These are phyloP conservation scores for Colletotrichum godetiae DNA, from an alignment of 2,329 filamentous ascomycete genomes.

Conservation along the genomic window DNA sequence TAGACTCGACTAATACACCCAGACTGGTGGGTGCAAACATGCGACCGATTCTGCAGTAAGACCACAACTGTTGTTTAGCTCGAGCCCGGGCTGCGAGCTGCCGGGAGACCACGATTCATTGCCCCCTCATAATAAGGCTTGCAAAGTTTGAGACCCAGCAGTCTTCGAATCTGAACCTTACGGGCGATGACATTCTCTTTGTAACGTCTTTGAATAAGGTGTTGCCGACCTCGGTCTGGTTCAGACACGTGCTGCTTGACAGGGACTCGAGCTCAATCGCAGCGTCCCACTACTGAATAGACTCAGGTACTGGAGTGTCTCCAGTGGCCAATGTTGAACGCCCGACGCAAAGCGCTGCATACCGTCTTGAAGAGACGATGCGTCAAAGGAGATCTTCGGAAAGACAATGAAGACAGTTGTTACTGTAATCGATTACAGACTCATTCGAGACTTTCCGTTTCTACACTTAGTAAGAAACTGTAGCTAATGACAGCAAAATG, in stretches of 20 bases:
- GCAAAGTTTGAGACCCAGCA: background rate
- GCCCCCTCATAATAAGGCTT: background rate
- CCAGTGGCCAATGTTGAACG: background rate
- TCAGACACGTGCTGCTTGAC: background rate
- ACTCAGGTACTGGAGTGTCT: background rate
- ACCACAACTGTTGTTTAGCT: background rate
- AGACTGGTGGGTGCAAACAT: background rate
- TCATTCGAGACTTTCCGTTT: background rate
- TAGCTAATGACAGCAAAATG: slow-evolving; percentile 4
- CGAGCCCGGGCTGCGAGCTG: background rate
- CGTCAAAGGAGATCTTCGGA: no score
- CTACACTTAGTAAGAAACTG: background rate
- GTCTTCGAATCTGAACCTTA: background rate
- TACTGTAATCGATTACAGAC: no score
- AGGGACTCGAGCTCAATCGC: background rate
- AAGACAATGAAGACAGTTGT: no score
- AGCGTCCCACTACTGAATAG: background rate
- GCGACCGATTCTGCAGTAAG: background rate
- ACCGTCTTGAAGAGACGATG: background rate
- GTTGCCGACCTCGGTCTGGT: background rate
- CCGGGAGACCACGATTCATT: background rate
- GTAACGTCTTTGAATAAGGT: background rate
- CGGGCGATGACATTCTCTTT: background rate
- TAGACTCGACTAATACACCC: background rate
- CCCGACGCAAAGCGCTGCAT: background rate